These are phyloP conservation scores for Cicer arietinum DNA, from an alignment of 306 rosid genomes.

Conservation along the genomic window DNA sequence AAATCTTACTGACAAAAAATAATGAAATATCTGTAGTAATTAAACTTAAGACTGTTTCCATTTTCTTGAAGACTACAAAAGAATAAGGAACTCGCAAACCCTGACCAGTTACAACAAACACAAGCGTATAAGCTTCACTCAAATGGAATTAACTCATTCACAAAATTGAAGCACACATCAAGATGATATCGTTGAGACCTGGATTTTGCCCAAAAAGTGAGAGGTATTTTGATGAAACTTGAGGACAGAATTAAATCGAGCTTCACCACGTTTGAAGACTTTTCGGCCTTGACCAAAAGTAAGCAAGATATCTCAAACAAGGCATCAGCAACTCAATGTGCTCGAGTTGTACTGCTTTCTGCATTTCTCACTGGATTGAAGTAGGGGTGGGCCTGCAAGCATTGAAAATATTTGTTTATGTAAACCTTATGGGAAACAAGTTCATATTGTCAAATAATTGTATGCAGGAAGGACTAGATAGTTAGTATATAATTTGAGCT, in stretches of 20 bases:
- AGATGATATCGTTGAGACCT: constrained; percentile 7
- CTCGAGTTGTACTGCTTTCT: constrained; percentile 76
- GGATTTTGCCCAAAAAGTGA: constrained; percentile 1
- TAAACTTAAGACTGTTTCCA: neutral
- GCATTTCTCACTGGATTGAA: constrained; percentile 77
- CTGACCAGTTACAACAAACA: constrained; percentile 1
- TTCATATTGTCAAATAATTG: constrained; percentile 14
- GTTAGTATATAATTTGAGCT: constrained; percentile 1
- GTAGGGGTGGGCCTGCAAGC: constrained; percentile 85
- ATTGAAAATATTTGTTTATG: constrained; percentile 2
- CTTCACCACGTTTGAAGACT: constrained; percentile 46
- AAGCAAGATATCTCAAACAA: constrained; percentile 36
- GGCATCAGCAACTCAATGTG: constrained; percentile 54
- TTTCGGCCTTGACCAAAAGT: constrained; percentile 18
- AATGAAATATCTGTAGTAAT: neutral
- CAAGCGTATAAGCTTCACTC: neutral
- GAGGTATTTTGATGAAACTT: neutral
- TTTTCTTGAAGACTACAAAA: constrained; percentile 27
- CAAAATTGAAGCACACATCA: constrained; percentile 6
- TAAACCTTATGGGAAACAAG: constrained; percentile 8
- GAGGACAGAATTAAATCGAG: constrained; percentile 45
- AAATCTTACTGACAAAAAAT: neutral
- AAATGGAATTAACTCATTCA: neutral
- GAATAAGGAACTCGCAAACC: neutral
- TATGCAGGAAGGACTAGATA: neutral